These are phyloP conservation scores for Myotisia sp. DNA, from an alignment of 2,329 filamentous ascomycete genomes.

Conservation along the genomic window DNA sequence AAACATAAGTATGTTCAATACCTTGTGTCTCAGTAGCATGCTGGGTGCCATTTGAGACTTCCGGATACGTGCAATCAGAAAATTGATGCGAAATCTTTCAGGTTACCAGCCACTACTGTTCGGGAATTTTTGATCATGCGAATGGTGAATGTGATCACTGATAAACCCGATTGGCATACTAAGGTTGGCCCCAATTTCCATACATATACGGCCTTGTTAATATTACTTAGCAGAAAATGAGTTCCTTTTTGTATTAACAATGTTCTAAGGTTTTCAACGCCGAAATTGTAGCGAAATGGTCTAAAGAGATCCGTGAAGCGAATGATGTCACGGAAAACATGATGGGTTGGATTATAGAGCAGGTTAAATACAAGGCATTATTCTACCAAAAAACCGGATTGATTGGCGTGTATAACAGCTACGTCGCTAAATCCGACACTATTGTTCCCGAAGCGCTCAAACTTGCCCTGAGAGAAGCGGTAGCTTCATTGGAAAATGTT, in stretches of 20 bases:
- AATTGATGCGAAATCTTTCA: no score
- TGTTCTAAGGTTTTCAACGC: slow-evolving; percentile 23
- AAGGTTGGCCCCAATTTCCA: slow-evolving; percentile 19
- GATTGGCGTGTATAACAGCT: slow-evolving; percentile 32
- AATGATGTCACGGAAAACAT: slow-evolving; percentile 22
- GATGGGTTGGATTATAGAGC: slow-evolving; percentile 30
- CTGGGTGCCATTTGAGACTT: no score
- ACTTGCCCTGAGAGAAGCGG: slow-evolving; percentile 33
- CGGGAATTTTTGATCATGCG: slow-evolving; percentile 30
- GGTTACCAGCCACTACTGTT: no score
- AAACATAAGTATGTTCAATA: no score
- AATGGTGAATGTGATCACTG: slow-evolving; percentile 30
- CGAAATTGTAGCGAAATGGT: slow-evolving; percentile 23
- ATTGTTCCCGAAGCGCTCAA: slow-evolving; percentile 30
- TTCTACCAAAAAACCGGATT: slow-evolving; percentile 27
- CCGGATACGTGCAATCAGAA: no score
- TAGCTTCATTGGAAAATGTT: slow-evolving; percentile 39
- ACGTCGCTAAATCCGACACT: slow-evolving; percentile 44
- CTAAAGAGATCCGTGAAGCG: slow-evolving; percentile 16
- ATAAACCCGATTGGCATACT: slow-evolving; percentile 30
- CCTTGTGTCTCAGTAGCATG: no score
- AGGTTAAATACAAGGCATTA: slow-evolving; percentile 37
- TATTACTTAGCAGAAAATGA: not conserved
- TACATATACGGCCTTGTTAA: no score
- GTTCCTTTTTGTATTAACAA: not conserved